These are phyloP conservation scores for Yamadazyma sp. DNA, from an alignment of 805 yeast species.

Conservation along the genomic window DNA sequence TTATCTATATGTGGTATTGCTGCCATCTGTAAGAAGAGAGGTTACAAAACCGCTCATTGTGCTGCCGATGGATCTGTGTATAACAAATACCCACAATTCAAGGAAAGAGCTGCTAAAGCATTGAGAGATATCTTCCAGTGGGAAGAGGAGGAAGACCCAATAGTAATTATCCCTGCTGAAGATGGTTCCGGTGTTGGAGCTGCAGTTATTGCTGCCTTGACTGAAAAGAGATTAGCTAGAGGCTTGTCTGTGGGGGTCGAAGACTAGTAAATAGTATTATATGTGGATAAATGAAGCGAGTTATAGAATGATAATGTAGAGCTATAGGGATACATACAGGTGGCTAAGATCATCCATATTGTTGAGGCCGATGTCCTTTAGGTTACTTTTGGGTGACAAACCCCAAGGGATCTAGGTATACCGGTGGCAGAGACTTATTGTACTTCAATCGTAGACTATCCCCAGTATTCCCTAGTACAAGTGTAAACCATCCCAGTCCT, in stretches of 20 bases:
- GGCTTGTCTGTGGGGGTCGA: constrained; percentile 64
- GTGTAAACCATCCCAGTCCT: too few relatives aligned
- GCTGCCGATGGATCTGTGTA: constrained; percentile 98
- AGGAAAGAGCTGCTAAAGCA: constrained; percentile 84
- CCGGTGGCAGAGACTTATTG: too few relatives aligned
- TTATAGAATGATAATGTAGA: too few relatives aligned
- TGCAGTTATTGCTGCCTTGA: constrained; percentile 94
- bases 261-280: constrained; percentile 5
- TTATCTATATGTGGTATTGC: constrained; percentile 94
- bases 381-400: too few relatives aligned
- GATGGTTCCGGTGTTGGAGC: constrained; percentile 99
- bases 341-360: too few relatives aligned
- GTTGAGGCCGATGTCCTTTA: too few relatives aligned
- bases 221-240: constrained; percentile 71
- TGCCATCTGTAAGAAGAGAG: constrained; percentile 87
- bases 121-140: constrained; percentile 88
- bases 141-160: constrained; percentile 68
- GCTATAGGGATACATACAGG: too few relatives aligned
- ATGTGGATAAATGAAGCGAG: neutral
- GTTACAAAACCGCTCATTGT: constrained; percentile 72
- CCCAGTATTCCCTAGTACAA: too few relatives aligned
- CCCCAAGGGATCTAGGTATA: too few relatives aligned
- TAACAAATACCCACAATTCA: constrained; percentile 91
- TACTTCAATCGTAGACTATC: too few relatives aligned
- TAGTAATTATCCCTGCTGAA: constrained; percentile 86